These are phyloP conservation scores for Alternaria panax DNA, from an alignment of 2,329 filamentous ascomycete species.

Conservation along the genomic window DNA sequence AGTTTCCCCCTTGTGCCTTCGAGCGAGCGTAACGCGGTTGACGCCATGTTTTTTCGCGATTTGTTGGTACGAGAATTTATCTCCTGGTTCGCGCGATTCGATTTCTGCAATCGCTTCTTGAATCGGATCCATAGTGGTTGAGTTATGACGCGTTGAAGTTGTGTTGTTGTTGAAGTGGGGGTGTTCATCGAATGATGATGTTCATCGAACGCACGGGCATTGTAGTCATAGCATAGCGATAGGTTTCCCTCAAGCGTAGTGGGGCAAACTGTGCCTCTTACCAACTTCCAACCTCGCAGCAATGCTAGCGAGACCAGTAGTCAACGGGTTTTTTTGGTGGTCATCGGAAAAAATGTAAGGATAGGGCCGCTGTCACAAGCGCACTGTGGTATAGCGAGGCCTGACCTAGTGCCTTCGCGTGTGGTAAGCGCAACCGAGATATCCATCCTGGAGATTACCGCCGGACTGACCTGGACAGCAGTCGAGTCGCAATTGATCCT, in stretches of 20 bases:
- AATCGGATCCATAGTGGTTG: no score
- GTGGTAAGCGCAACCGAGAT: constrained; percentile 19
- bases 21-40: no score
- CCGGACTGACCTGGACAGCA: constrained; percentile 6
- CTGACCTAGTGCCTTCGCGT: constrained; percentile 11
- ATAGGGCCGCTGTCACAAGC: constrained; percentile 17
- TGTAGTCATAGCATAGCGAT: neutral
- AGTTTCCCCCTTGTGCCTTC: no score
- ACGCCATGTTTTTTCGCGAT: no score
- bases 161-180: no score
- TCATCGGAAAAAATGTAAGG: constrained; percentile 5
- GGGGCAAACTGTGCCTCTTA: constrained; percentile 8
- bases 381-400: constrained; percentile 8
- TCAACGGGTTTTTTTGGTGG: constrained; percentile 3
- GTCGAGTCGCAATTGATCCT: neutral
- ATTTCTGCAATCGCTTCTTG: no score
- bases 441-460: constrained; percentile 13
- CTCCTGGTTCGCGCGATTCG: no score
- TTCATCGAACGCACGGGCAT: no score
- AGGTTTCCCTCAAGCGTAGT: neutral
- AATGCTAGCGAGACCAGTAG: neutral
- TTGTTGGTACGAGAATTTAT: no score
- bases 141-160: no score
- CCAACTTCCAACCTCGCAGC: neutral
- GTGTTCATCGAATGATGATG: no score